Percentiles rank a stretch among this genome's conserved stretches.
Evolutionary conservation across 2,329 filamentous ascomycete species (phyloP).

Genomic region (Hymenoscyphus albidus): DNA sequence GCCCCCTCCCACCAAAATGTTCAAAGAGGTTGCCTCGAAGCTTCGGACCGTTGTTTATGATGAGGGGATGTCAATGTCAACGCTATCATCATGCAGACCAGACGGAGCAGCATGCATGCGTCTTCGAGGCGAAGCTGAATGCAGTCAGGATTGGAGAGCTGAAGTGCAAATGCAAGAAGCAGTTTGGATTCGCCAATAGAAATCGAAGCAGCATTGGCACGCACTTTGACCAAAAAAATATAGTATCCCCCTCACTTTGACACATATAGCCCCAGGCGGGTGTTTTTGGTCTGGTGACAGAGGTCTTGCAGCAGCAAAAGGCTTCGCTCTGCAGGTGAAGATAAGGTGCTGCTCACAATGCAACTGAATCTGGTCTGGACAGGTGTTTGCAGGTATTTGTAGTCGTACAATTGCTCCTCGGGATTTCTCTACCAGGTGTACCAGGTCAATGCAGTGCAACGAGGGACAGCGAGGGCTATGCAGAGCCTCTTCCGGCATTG

Average conservation of each 20-base stretch:
- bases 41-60: not conserved
- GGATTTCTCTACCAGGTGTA: not conserved
- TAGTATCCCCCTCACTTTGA: not conserved
- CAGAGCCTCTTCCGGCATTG: conserved; percentile 2
- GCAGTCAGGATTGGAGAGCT: not conserved
- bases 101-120: not conserved
- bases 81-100: not conserved
- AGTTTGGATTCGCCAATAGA: conserved; percentile 2
- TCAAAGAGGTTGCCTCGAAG: not conserved
- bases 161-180: conserved; percentile 2
- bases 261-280: not conserved
- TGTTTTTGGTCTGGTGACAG: not conserved
- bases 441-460: not conserved
- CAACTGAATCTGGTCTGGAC: not conserved
- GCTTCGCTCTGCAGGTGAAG: not conserved
- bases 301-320: not conserved
- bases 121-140: not conserved
- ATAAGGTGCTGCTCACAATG: not conserved
- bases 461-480: not conserved
- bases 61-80: not conserved
- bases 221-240: not conserved
- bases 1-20: not conserved
- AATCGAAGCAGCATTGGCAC: not conserved
- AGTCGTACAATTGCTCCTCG: not conserved
- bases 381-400: conserved; percentile 1